Evolutionary conservation across 495 filamentous ascomycete genomes (phyloP).

Genomic region (Friedmanniomyces simplex): DNA sequence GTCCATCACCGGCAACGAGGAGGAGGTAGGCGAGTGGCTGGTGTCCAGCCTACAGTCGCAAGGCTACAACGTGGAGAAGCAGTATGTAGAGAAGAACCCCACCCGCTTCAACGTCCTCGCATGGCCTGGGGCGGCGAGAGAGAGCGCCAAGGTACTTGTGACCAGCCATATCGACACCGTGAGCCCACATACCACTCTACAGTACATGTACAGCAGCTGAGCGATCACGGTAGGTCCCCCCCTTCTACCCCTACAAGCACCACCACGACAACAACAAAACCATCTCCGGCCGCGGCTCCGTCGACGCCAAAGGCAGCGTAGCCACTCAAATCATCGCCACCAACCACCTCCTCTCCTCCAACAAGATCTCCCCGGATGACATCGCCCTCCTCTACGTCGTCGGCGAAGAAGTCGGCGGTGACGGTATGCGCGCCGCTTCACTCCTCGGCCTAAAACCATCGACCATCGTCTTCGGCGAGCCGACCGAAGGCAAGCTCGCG

Average conservation of each 20-base stretch:
- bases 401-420: constrained; percentile 70
- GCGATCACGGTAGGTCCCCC: constrained; percentile 38
- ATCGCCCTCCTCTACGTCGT: constrained; percentile 80
- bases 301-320: constrained; percentile 84
- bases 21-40: constrained; percentile 57
- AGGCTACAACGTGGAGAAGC: constrained; percentile 57
- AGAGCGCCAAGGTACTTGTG: constrained; percentile 55
- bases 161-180: constrained; percentile 63
- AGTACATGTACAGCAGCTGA: too few species aligned
- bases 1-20: constrained; percentile 67
- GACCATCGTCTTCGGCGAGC: constrained; percentile 82
- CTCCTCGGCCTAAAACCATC: constrained; percentile 42
- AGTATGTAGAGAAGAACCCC: constrained; percentile 33
- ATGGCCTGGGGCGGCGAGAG: constrained; percentile 44
- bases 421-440: constrained; percentile 70
- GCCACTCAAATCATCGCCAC: constrained; percentile 63
- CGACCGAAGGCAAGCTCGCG: constrained; percentile 76
- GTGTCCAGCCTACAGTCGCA: constrained; percentile 47
- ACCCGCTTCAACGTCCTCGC: constrained; percentile 67
- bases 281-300: constrained; percentile 68
- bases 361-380: constrained; percentile 30
- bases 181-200: too few species aligned
- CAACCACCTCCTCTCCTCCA: constrained; percentile 44
- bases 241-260: constrained; percentile 56
- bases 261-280: constrained; percentile 33